These are phyloP conservation scores for Xylaria polymorpha DNA, from an alignment of 2,329 filamentous ascomycete genomes.

Conservation along the genomic window DNA sequence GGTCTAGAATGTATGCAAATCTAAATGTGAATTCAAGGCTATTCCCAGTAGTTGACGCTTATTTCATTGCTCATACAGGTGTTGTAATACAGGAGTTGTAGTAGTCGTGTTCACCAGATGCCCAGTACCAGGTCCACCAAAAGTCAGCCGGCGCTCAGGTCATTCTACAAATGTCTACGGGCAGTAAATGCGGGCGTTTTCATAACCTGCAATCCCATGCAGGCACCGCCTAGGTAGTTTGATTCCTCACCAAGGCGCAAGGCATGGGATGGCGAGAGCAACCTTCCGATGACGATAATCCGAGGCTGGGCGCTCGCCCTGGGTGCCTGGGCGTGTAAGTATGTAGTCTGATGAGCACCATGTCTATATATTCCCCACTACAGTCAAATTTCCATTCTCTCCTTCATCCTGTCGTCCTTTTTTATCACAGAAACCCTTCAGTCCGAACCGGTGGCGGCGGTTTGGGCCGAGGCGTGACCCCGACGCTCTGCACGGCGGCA, in stretches of 20 bases:
- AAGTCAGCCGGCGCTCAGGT: not conserved
- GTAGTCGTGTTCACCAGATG: slow-evolving; percentile 4
- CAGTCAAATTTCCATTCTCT: too few relatives aligned
- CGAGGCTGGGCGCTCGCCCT: too few relatives aligned
- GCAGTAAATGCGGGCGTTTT: not conserved
- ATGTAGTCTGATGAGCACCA: too few relatives aligned
- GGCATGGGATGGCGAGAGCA: too few relatives aligned
- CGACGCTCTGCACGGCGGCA: slow-evolving; percentile 55
- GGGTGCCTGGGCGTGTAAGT: too few relatives aligned
- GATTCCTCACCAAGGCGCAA: not conserved
- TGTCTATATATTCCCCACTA: too few relatives aligned
- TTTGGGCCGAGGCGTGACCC: slow-evolving; percentile 61
- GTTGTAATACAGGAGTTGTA: slow-evolving; percentile 8
- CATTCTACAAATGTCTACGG: slow-evolving; percentile 1
- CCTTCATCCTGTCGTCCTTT: not conserved
- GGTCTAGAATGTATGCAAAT: not conserved
- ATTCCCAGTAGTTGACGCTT: not conserved
- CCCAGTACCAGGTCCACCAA: not conserved
- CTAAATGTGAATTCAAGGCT: slow-evolving; percentile 6
- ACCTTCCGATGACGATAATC: not conserved
- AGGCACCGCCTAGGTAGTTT: not conserved
- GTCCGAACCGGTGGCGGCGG: slow-evolving; percentile 45
- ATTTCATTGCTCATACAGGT: slow-evolving; percentile 12
- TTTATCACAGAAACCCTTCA: slow-evolving; percentile 46
- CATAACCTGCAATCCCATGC: slow-evolving; percentile 3